These are phyloP conservation scores for Clavariopsis aquatica DNA, from an alignment of 495 filamentous ascomycete species.

Conservation along the genomic window DNA sequence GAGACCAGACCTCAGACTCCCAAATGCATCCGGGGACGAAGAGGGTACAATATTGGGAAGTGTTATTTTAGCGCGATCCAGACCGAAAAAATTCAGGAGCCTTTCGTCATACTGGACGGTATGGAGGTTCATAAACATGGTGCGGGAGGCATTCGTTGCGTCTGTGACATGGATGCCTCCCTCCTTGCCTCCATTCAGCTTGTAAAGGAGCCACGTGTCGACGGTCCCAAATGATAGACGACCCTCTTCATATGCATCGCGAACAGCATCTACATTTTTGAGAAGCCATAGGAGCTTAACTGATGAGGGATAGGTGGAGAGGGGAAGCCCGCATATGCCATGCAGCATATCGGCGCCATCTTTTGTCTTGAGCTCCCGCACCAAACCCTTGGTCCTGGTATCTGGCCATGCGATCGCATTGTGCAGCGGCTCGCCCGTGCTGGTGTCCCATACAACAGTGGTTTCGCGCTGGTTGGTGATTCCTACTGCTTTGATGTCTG, in stretches of 20 bases:
- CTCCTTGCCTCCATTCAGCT: conserved; percentile 79
- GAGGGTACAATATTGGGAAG: conserved; percentile 87
- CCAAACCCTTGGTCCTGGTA: conserved; percentile 76
- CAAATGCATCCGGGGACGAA: conserved; percentile 75
- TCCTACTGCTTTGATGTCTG: conserved; percentile 80
- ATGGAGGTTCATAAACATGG: conserved; percentile 95
- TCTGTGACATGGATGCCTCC: conserved; percentile 79
- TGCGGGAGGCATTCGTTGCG: conserved; percentile 87
- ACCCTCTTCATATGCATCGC: conserved; percentile 75
- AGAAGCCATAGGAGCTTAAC: conserved; percentile 88
- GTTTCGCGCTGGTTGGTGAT: conserved; percentile 97
- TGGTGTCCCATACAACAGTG: conserved; percentile 84
- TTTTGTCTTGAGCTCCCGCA: conserved; percentile 73
- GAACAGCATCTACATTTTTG: conserved; percentile 68
- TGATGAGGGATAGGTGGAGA: conserved; percentile 92
- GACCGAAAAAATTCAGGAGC: conserved; percentile 78
- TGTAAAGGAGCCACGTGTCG: conserved; percentile 89
- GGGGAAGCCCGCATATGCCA: conserved; percentile 78
- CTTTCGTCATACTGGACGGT: conserved; percentile 83
- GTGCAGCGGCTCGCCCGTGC: conserved; percentile 81
- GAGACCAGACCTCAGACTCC: conserved; percentile 63
- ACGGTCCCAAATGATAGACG: conserved; percentile 90
- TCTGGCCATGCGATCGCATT: conserved; percentile 96
- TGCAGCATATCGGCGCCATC: conserved; percentile 67
- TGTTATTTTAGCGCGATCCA: conserved; percentile 72